These are phyloP conservation scores for Ophiocordyceps camponoti-rufipedis DNA, from an alignment of 2,329 filamentous ascomycete genomes.

Conservation along the genomic window DNA sequence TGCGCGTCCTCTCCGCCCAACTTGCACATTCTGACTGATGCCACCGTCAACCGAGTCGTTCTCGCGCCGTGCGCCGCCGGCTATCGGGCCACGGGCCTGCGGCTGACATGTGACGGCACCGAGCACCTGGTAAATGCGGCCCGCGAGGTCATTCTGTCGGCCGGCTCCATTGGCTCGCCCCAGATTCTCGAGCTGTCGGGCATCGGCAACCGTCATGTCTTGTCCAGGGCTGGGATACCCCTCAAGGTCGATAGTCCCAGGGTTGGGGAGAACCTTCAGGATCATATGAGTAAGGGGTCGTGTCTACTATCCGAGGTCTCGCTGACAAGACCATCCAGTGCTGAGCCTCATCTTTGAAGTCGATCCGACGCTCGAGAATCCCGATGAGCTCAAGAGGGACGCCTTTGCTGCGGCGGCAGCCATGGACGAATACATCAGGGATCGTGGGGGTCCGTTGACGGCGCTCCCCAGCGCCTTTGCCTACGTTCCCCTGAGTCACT, in stretches of 20 bases:
- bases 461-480: conserved; percentile 20
- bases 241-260: conserved; percentile 21
- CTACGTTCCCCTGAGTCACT: conserved; percentile 21
- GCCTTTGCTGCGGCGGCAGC: conserved; percentile 12
- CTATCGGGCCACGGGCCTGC: conserved; percentile 12
- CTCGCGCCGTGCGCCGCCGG: conserved; percentile 7
- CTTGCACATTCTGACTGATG: conserved; percentile 16
- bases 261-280: conserved; percentile 30
- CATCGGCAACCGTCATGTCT: conserved; percentile 25
- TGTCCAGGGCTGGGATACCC: conserved; percentile 18
- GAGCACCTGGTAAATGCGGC: conserved; percentile 17
- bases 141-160: conserved; percentile 38
- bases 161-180: conserved; percentile 37
- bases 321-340: conserved; percentile 10
- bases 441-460: conserved; percentile 17
- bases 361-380: conserved; percentile 19
- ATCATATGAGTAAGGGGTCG: conserved; percentile 18
- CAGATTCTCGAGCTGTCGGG: conserved; percentile 44
- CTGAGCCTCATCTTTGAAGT: conserved; percentile 25
- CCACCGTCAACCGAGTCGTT: conserved; percentile 10
- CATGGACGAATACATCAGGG: conserved; percentile 12
- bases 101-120: conserved; percentile 18
- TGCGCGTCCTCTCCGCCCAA: conserved; percentile 23
- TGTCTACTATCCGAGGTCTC: background rate
- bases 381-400: conserved; percentile 19